Conservation (phyloP, 306 rosid species). For the Rubus parviflorus region DNA sequence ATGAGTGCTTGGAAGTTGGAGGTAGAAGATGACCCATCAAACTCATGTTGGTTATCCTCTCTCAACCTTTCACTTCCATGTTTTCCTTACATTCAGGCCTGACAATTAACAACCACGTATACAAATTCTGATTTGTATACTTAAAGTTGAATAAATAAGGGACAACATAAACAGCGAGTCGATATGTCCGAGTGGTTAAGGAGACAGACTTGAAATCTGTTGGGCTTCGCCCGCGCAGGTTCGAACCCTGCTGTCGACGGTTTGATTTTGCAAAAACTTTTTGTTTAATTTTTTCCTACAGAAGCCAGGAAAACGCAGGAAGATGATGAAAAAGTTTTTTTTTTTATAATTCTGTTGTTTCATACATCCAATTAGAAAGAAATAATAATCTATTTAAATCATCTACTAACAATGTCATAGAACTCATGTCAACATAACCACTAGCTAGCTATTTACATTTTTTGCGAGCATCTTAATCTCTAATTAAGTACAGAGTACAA, state of each 20-base stretch:
- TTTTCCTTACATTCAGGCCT: no score
- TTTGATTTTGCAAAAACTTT: not conserved
- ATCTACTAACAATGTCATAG: no score
- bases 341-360: no score
- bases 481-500: slow-evolving; percentile 24
- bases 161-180: not conserved
- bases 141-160: no score
- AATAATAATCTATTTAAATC: no score
- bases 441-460: no score
- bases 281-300: not conserved
- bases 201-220: slow-evolving; percentile 67
- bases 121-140: not conserved
- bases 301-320: slow-evolving; percentile 16
- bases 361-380: no score
- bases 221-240: slow-evolving; percentile 66
- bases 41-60: slow-evolving; percentile 37
- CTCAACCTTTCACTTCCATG: not conserved
- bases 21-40: slow-evolving; percentile 43
- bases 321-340: not conserved
- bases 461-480: not conserved
- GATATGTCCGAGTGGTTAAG: slow-evolving; percentile 65
- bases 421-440: no score
- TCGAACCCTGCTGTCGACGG: slow-evolving; percentile 63
- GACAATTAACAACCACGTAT: not conserved
- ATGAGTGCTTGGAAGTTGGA: slow-evolving; percentile 27